Evolutionary conservation across 208 protist species (phyloP).

Genomic region (Entamoeba nuttalli): DNA sequence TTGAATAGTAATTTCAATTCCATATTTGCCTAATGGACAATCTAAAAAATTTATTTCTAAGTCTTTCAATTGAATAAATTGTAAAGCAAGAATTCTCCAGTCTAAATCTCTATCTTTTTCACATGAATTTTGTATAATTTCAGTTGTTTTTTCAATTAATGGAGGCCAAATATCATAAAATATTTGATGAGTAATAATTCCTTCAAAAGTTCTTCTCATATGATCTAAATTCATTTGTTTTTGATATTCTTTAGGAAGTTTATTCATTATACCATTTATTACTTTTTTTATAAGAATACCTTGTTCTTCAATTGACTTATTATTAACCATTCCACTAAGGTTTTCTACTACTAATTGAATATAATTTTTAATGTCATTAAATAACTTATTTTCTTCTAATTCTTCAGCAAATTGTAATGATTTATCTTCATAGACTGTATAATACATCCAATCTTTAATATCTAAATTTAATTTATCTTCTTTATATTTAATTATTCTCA

Average conservation of each 20-base stretch:
- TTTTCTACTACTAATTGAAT: neutral
- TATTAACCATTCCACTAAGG: neutral
- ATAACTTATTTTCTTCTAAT: neutral
- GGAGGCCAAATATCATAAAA: neutral
- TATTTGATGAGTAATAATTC: neutral
- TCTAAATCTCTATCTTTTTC: neutral
- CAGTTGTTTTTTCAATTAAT: neutral
- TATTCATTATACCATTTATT: neutral
- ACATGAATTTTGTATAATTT: neutral
- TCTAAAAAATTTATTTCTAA: neutral
- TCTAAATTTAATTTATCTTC: neutral
- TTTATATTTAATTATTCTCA: neutral
- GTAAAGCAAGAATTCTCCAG: neutral
- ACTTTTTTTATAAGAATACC: neutral
- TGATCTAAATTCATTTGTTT: neutral
- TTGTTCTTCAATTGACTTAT: neutral
- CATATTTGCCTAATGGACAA: neutral
- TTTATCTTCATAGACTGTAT: neutral
- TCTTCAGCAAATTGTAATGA: neutral
- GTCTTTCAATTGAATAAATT: neutral
- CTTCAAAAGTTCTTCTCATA: neutral
- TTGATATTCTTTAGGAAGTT: neutral
- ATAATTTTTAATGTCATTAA: neutral
- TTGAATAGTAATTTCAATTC: neutral
- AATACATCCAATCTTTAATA: neutral